These are phyloP conservation scores for Globisporangium spiculum DNA, from an alignment of 352 stramenopile species.

Conservation along the genomic window DNA sequence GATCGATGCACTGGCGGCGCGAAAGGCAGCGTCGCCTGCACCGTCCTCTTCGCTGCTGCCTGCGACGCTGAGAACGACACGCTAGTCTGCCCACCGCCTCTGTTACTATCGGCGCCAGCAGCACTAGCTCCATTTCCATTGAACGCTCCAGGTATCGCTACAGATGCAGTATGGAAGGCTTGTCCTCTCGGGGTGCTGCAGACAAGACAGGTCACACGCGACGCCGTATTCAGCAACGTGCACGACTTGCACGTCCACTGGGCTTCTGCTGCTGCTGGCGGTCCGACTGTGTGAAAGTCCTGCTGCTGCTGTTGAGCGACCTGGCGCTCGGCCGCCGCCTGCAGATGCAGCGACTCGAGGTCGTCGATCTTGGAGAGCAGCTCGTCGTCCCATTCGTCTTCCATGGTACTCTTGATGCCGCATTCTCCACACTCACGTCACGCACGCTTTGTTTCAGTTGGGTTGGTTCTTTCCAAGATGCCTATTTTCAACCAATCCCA, in stretches of 20 bases:
- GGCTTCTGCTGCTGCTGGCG: neutral
- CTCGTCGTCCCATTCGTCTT: conserved; percentile 85
- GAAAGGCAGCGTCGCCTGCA: conserved; percentile 71
- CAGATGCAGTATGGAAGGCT: conserved; percentile 17
- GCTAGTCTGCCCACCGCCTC: neutral
- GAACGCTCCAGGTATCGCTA: neutral
- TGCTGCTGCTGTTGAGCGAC: conserved; percentile 1
- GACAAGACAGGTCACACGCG: conserved; percentile 37
- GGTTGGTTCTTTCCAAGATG: neutral
- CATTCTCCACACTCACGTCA: neutral
- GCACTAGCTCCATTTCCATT: neutral
- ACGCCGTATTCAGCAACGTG: conserved; percentile 52
- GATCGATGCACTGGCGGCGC: conserved; percentile 15
- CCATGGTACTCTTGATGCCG: conserved; percentile 16
- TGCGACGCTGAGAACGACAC: conserved; percentile 5
- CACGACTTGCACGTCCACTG: conserved; percentile 56
- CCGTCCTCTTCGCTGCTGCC: conserved; percentile 32
- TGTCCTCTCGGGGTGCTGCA: conserved; percentile 49
- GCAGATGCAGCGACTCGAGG: conserved; percentile 50
- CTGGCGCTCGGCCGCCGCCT: conserved; percentile 13
- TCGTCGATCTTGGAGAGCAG: conserved; percentile 65
- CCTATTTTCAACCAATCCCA: neutral
- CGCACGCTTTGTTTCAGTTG: neutral
- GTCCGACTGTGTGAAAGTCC: neutral
- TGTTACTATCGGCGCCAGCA: neutral